Evolutionary conservation across 2,329 filamentous ascomycete genomes (phyloP).

Genomic region (Nigrograna mackinnonii): DNA sequence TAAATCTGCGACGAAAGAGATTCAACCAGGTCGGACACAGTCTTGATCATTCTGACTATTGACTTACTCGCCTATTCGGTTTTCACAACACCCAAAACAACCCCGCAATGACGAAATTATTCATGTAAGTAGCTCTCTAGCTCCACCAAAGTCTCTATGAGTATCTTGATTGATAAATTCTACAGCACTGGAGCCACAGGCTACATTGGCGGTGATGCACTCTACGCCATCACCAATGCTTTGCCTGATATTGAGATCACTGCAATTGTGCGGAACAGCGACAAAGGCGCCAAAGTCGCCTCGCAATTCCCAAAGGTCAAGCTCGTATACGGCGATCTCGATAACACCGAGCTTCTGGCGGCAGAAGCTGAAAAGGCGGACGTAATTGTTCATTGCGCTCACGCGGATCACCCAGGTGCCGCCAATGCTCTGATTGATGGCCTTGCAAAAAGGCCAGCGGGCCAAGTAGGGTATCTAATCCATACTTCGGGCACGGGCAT

Average conservation of each 20-base stretch:
- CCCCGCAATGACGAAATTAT: conserved; percentile 19
- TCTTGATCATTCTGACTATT: too few species aligned
- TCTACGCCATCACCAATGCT: conserved; percentile 39
- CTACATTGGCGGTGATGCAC: conserved; percentile 14
- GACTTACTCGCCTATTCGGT: too few species aligned
- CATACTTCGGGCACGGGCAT: conserved; percentile 62
- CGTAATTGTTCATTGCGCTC: conserved; percentile 44
- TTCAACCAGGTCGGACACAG: too few species aligned
- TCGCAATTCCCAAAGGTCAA: conserved; percentile 51
- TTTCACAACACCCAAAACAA: too few species aligned
- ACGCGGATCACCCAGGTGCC: conserved; percentile 14
- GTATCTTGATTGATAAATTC: background rate
- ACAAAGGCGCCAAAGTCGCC: conserved; percentile 51
- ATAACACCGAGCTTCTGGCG: conserved; percentile 48
- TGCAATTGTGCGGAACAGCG: conserved; percentile 53
- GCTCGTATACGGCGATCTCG: conserved; percentile 57
- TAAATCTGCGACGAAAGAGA: too few species aligned
- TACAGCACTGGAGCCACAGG: conserved; percentile 12
- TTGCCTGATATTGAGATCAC: conserved; percentile 56
- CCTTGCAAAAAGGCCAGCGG: conserved; percentile 49
- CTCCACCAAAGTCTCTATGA: background rate
- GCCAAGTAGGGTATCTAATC: conserved; percentile 52
- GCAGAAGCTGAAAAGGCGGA: conserved; percentile 52
- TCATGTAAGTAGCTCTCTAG: conserved; percentile 10
- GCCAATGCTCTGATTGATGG: conserved; percentile 51